Conservation (phyloP, 176 grass and related monocot genomes). For the Zoysia japonica region DNA sequence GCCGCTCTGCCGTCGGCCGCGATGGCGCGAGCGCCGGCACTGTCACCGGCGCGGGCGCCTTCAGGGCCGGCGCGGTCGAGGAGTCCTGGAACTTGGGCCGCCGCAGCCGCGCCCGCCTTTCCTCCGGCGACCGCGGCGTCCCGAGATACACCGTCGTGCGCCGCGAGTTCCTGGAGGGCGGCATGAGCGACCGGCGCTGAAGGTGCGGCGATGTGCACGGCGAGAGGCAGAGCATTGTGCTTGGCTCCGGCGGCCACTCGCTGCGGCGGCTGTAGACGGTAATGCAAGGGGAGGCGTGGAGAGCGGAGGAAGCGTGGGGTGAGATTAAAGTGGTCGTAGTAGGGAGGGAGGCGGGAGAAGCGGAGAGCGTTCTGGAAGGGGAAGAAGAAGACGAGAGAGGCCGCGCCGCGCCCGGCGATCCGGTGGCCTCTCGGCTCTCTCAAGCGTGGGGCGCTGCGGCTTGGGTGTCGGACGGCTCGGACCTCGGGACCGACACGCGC, state of each 20-base stretch:
- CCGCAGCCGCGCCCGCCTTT: neutral
- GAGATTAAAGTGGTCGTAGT: neutral
- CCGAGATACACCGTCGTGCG: neutral
- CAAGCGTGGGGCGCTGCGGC: neutral
- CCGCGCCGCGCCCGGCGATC: neutral
- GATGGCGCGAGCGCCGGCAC: neutral
- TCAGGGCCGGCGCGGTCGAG: neutral
- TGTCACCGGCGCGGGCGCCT: neutral
- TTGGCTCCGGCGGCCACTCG: neutral
- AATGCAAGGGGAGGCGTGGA: neutral
- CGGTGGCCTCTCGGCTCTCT: neutral
- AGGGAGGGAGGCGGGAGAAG: neutral
- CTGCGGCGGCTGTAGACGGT: neutral
- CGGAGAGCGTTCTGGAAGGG: conserved; percentile 10
- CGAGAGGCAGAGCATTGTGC: conserved; percentile 42
- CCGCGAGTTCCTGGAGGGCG: neutral
- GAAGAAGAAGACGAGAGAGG: neutral
- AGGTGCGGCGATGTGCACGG: conserved; percentile 25
- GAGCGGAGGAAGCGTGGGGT: neutral
- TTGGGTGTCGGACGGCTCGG: no score
- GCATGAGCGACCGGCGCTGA: neutral
- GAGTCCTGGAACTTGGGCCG: conserved; percentile 1
- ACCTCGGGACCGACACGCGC: no score
- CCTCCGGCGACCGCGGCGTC: neutral
- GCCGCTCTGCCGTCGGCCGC: conserved; percentile 13